These are phyloP conservation scores for Populus hybrid DNA, from an alignment of 441 rosid species.

Conservation along the genomic window DNA sequence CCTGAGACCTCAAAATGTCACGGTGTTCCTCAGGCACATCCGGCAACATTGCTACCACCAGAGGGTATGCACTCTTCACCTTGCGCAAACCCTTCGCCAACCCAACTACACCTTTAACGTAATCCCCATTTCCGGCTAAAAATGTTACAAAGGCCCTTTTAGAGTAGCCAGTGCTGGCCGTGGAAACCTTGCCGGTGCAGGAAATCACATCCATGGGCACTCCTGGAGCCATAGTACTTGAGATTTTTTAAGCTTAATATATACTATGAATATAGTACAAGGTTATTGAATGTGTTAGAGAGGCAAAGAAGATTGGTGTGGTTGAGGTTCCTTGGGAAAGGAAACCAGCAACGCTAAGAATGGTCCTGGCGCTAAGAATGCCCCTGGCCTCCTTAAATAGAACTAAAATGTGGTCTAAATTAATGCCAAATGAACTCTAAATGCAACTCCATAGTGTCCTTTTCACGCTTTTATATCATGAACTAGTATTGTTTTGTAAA, in stretches of 20 bases:
- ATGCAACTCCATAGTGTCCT: constrained; percentile 17
- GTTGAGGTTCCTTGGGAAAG: constrained; percentile 30
- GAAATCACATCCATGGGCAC: constrained; percentile 24
- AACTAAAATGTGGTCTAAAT: constrained; percentile 27
- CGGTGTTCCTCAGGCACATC: constrained; percentile 76
- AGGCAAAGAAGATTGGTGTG: constrained; percentile 2
- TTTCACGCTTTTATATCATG: neutral
- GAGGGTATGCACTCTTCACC: constrained; percentile 56
- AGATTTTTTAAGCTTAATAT: neutral
- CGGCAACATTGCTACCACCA: constrained; percentile 63
- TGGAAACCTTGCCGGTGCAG: constrained; percentile 28
- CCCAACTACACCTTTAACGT: constrained; percentile 74
- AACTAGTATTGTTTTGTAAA: neutral
- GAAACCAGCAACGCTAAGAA: constrained; percentile 24
- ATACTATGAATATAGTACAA: neutral
- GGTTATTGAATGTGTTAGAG: neutral
- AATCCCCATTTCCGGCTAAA: constrained; percentile 71
- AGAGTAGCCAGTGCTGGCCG: constrained; percentile 20
- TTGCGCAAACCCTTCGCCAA: constrained; percentile 79
- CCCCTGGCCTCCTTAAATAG: constrained; percentile 33
- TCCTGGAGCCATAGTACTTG: constrained; percentile 41
- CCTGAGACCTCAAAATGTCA: constrained; percentile 49
- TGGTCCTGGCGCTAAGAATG: constrained; percentile 14
- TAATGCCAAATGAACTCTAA: constrained; percentile 23
- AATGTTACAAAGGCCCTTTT: constrained; percentile 54